phyloP scores from a whole-genome alignment of 2,329 filamentous ascomycete genomes.

The Alternaria hordeiaustralica region DNA sequence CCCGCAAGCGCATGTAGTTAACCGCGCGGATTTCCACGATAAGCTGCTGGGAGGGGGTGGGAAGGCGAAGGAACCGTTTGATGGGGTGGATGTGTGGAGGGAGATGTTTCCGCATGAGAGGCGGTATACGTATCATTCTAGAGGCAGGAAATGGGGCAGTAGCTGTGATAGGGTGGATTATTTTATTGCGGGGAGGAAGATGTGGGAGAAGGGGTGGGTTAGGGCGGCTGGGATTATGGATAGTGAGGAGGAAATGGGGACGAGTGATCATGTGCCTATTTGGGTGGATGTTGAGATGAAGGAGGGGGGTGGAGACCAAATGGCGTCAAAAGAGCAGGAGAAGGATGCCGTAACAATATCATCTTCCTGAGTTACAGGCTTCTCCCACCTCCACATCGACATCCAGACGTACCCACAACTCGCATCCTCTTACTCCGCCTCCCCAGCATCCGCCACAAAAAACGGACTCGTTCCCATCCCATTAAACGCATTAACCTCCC shows the following conservation, averaged over 20 bases:
- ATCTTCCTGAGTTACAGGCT: background rate
- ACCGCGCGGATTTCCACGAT: constrained; percentile 58
- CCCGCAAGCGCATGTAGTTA: constrained; percentile 57
- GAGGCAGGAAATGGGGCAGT: constrained; percentile 53
- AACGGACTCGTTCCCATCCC: constrained; percentile 40
- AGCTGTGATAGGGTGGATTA: constrained; percentile 63
- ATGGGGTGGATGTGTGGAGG: constrained; percentile 58
- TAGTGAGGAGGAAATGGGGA: constrained; percentile 54
- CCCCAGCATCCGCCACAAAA: constrained; percentile 16
- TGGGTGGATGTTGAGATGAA: constrained; percentile 45
- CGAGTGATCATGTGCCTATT: constrained; percentile 63
- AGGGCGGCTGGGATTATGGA: constrained; percentile 51
- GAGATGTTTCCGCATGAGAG: constrained; percentile 50
- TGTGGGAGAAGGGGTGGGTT: constrained; percentile 50
- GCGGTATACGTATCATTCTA: constrained; percentile 60
- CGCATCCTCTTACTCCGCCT: background rate
- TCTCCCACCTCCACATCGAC: background rate
- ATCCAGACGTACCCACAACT: background rate
- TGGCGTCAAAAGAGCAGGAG: background rate
- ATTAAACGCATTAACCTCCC: constrained; percentile 39
- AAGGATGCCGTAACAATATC: background rate
- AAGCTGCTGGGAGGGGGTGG: constrained; percentile 52
- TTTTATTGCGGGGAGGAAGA: constrained; percentile 52
- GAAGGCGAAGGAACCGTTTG: constrained; percentile 20
- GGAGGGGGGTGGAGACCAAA: background rate